These are phyloP conservation scores for Allium cepa DNA, from an alignment of 106 monocot species.

Conservation along the genomic window DNA sequence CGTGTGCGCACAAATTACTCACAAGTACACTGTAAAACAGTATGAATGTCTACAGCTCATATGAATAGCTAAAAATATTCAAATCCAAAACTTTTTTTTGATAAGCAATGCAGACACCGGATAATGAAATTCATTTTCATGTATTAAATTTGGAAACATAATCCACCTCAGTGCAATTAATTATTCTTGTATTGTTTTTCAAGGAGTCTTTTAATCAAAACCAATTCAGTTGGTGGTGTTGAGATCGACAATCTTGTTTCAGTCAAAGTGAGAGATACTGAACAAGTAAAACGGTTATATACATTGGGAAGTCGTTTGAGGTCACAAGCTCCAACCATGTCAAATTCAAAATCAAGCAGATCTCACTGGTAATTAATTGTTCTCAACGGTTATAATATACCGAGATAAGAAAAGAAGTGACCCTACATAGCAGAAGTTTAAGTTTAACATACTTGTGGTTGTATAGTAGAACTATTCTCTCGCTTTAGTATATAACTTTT, in stretches of 20 bases:
- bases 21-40: too few relatives aligned
- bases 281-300: slow-evolving; percentile 53
- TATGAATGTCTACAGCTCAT: too few relatives aligned
- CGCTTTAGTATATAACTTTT: too few relatives aligned
- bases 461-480: too few relatives aligned
- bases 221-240: slow-evolving; percentile 27
- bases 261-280: slow-evolving; percentile 24
- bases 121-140: not conserved
- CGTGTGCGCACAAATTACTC: too few relatives aligned
- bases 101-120: too few relatives aligned
- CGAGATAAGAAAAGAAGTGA: too few relatives aligned
- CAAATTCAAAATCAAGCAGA: slow-evolving; percentile 67
- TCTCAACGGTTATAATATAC: too few relatives aligned
- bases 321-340: slow-evolving; percentile 63
- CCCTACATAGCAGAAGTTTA: too few relatives aligned
- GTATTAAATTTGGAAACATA: not conserved
- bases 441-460: too few relatives aligned
- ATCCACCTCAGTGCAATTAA: not conserved
- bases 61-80: too few relatives aligned
- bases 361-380: slow-evolving; percentile 57
- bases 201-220: slow-evolving; percentile 5
- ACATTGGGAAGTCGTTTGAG: slow-evolving; percentile 38
- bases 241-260: slow-evolving; percentile 55
- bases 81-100: too few relatives aligned
- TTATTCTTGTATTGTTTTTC: not conserved